phyloP scores from a whole-genome alignment of 2,329 filamentous ascomycete genomes.

The Amesomyces nigricolor region DNA sequence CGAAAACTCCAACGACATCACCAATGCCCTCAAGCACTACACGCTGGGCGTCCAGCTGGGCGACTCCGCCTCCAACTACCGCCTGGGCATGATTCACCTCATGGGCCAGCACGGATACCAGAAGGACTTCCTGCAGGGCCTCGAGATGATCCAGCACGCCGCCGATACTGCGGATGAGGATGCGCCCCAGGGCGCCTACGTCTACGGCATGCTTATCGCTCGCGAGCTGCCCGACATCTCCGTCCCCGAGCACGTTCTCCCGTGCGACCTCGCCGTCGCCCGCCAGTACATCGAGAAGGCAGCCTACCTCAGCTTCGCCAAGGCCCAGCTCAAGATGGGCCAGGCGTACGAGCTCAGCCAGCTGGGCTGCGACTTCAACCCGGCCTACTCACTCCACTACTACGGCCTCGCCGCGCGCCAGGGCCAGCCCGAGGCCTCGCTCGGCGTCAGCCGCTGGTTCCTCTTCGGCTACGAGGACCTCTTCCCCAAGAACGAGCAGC shows the following conservation, averaged over 20 bases:
- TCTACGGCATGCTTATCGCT: constrained; percentile 90
- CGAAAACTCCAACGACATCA: constrained; percentile 87
- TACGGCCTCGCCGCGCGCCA: constrained; percentile 89
- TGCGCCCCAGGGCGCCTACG: constrained; percentile 90
- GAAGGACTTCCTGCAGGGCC: constrained; percentile 70
- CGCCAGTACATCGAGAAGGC: constrained; percentile 93
- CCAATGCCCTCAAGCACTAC: constrained; percentile 89
- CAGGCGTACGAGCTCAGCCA: constrained; percentile 92
- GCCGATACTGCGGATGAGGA: constrained; percentile 91
- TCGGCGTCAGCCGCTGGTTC: constrained; percentile 98
- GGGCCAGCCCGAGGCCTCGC: constrained; percentile 86
- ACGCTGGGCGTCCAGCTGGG: constrained; percentile 69
- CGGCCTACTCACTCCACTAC: constrained; percentile 88
- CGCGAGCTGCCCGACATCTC: constrained; percentile 86
- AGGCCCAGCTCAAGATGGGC: constrained; percentile 96
- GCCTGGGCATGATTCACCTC: constrained; percentile 95
- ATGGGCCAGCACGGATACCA: constrained; percentile 87
- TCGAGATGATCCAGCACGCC: constrained; percentile 77
- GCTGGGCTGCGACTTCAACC: constrained; percentile 90
- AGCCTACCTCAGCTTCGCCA: constrained; percentile 90
- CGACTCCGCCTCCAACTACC: constrained; percentile 81
- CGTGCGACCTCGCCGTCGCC: constrained; percentile 65
- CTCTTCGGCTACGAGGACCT: constrained; percentile 88
- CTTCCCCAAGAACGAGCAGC: constrained; percentile 91
- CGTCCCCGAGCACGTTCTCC: constrained; percentile 65